Evolutionary conservation across 441 rosid genomes (phyloP).

Genomic region (Sinapis alba): DNA sequence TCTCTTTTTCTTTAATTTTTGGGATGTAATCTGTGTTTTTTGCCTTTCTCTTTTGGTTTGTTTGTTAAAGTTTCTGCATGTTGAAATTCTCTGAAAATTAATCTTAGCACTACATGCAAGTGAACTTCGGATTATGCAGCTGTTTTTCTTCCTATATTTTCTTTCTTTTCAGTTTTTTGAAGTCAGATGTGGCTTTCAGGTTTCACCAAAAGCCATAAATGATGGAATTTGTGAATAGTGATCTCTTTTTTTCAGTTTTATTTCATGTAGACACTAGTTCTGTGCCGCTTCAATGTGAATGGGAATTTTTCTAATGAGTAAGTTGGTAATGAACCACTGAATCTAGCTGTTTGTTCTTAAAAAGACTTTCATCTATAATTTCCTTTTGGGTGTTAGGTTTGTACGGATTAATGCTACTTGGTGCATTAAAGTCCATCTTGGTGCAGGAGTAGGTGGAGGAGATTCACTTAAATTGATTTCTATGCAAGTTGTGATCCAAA

Average conservation of each 20-base stretch:
- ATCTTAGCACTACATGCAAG: not conserved
- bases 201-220: conserved; percentile 15
- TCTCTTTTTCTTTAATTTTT: conserved; percentile 11
- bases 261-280: conserved; percentile 9
- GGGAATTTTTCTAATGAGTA: conserved; percentile 15
- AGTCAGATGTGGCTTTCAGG: conserved; percentile 12
- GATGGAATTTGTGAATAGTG: conserved; percentile 4
- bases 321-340: conserved; percentile 25
- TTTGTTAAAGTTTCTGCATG: conserved; percentile 1
- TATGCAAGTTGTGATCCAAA: conserved; percentile 17
- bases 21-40: not conserved
- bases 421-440: conserved; percentile 25
- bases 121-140: not conserved
- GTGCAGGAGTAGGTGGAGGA: conserved; percentile 11
- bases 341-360: conserved; percentile 30
- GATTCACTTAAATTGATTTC: conserved; percentile 9
- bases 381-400: conserved; percentile 35
- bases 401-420: conserved; percentile 27
- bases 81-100: not conserved
- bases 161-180: conserved; percentile 1
- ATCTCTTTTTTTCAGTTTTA: conserved; percentile 6
- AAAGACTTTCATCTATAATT: conserved; percentile 13
- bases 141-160: not conserved
- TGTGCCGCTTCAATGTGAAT: not conserved
- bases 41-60: not conserved